Conservation (phyloP, 2,329 filamentous ascomycete genomes). For the Orbilia ellipsospora region DNA sequence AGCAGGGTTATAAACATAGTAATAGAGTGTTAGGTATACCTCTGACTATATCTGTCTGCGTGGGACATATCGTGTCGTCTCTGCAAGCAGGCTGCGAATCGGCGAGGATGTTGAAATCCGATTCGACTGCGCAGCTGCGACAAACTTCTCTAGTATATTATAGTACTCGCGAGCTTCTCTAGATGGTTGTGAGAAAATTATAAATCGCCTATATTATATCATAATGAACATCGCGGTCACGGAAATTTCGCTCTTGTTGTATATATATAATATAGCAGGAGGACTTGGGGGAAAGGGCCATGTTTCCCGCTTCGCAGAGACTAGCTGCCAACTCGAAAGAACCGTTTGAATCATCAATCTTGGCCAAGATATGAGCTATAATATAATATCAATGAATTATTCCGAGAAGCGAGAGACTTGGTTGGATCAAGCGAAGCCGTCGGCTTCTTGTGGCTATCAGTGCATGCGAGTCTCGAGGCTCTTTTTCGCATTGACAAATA, state of each 20-base stretch:
- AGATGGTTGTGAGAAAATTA: constrained; percentile 39
- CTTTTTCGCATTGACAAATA: not conserved
- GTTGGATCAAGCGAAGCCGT: constrained; percentile 6
- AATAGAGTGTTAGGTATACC: no score
- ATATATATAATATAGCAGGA: not conserved
- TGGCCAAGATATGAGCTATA: constrained; percentile 6
- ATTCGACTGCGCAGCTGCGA: constrained; percentile 2
- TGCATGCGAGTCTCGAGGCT: not conserved
- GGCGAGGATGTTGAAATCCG: constrained; percentile 41
- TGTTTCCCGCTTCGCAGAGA: constrained; percentile 17
- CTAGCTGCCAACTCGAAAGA: constrained; percentile 37
- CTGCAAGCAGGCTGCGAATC: not conserved
- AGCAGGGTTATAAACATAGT: constrained; percentile 27
- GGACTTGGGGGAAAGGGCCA: not conserved
- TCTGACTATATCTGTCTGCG: no score
- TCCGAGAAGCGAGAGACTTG: constrained; percentile 44
- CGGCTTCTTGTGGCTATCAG: not conserved
- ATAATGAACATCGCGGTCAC: constrained; percentile 26
- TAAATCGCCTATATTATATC: constrained; percentile 26
- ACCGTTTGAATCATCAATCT: not conserved
- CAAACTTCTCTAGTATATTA: not conserved
- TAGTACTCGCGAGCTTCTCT: not conserved
- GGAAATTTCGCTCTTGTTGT: not conserved
- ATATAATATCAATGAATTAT: constrained; percentile 38
- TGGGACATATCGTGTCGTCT: no score